Conservation (phyloP, 2,329 filamentous ascomycete genomes). For the Trichoderma sp. region DNA sequence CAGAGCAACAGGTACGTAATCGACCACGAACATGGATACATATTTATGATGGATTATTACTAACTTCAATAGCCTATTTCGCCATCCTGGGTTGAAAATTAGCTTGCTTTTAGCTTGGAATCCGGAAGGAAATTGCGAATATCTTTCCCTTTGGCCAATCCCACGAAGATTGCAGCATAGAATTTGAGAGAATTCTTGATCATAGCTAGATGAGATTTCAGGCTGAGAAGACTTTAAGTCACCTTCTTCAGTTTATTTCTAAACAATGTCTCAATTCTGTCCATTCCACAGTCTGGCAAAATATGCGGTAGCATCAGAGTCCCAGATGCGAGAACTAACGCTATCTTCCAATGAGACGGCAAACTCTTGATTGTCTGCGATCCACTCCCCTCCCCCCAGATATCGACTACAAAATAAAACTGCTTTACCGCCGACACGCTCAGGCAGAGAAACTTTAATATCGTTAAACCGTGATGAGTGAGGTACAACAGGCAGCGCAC, state of each 20-base stretch:
- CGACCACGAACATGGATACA: background rate
- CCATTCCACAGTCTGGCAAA: background rate
- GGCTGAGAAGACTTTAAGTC: too few species aligned
- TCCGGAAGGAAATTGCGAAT: background rate
- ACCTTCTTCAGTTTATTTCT: too few species aligned
- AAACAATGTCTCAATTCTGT: background rate
- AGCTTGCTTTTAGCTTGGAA: background rate
- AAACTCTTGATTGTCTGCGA: background rate
- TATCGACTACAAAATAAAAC: background rate
- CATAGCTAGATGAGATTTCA: too few species aligned
- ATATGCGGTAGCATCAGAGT: background rate
- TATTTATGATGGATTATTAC: background rate
- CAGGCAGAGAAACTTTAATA: constrained; percentile 10
- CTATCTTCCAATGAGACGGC: background rate
- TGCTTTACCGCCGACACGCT: background rate
- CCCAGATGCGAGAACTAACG: background rate
- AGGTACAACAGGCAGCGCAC: background rate
- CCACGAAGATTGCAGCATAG: background rate
- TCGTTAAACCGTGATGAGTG: background rate
- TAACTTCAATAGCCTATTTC: background rate
- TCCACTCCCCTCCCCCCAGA: background rate
- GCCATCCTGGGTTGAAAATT: background rate
- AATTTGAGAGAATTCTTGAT: too few species aligned
- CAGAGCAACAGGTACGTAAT: background rate
- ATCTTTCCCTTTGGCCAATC: background rate